Evolutionary conservation across 2,329 filamentous ascomycete genomes (phyloP).

Genomic region (Leptographium flavum): DNA sequence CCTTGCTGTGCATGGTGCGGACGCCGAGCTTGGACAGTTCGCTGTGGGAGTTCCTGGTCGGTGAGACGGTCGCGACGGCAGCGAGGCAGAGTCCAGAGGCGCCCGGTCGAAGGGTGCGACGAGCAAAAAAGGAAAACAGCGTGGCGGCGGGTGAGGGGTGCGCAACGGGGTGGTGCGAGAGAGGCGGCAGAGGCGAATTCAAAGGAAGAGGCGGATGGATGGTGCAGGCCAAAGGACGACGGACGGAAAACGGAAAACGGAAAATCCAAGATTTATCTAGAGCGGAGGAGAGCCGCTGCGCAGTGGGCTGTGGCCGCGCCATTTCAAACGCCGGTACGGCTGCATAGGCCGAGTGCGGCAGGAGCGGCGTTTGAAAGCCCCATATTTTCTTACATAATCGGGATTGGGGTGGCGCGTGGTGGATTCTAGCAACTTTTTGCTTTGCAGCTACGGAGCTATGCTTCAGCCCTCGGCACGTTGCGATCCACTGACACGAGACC

Average conservation of each 20-base stretch:
- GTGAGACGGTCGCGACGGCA: slow-evolving; percentile 49
- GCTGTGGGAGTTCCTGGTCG: slow-evolving; percentile 32
- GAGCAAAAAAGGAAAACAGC: slow-evolving; percentile 78
- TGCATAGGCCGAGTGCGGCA: background rate
- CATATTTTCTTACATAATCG: background rate
- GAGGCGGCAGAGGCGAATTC: background rate
- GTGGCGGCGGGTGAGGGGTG: slow-evolving; percentile 46
- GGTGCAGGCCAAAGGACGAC: too few species aligned
- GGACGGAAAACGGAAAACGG: too few species aligned
- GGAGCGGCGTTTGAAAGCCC: background rate
- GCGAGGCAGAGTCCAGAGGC: slow-evolving; percentile 59
- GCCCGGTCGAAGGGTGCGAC: slow-evolving; percentile 62
- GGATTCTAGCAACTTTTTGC: background rate
- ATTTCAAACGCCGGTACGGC: background rate
- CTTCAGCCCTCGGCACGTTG: too few species aligned
- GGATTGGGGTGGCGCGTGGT: too few species aligned
- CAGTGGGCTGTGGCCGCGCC: background rate
- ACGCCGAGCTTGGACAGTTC: slow-evolving; percentile 23
- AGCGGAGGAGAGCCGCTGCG: too few species aligned
- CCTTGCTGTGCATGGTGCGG: slow-evolving; percentile 77
- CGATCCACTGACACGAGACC: too few species aligned
- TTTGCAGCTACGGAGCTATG: background rate
- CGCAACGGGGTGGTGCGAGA: background rate
- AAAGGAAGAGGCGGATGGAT: background rate
- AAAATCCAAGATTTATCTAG: too few species aligned